Conservation (phyloP, 495 filamentous ascomycete species). For the Pyrenula aspistea region DNA sequence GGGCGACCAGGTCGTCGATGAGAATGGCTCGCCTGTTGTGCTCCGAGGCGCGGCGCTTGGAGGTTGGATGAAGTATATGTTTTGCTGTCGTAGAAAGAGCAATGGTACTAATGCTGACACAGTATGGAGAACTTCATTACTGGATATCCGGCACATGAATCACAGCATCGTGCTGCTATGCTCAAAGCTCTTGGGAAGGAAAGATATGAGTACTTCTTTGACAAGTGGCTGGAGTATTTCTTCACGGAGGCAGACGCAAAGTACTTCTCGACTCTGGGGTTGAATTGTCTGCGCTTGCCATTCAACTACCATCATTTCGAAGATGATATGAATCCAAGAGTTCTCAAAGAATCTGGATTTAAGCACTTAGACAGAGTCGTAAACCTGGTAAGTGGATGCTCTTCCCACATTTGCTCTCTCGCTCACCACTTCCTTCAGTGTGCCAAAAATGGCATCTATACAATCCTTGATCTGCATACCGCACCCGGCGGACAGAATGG, state of each 20-base stretch:
- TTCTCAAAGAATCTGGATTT: slow-evolving; percentile 45
- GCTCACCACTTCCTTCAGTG: no score
- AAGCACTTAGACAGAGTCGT: slow-evolving; percentile 47
- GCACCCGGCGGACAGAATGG: slow-evolving; percentile 53
- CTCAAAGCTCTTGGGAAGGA: slow-evolving; percentile 35
- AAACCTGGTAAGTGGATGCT: slow-evolving; percentile 27
- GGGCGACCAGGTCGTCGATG: slow-evolving; percentile 33
- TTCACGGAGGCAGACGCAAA: slow-evolving; percentile 49
- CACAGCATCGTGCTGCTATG: slow-evolving; percentile 43
- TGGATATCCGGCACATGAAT: slow-evolving; percentile 50
- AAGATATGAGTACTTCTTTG: slow-evolving; percentile 35
- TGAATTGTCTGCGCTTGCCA: slow-evolving; percentile 53
- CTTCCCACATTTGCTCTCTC: no score
- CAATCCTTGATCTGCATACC: slow-evolving; percentile 52
- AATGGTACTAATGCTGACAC: neutral
- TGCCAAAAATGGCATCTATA: slow-evolving; percentile 43
- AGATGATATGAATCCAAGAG: slow-evolving; percentile 49
- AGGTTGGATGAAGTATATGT: slow-evolving; percentile 32
- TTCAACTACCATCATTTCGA: slow-evolving; percentile 57
- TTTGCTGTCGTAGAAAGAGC: slow-evolving; percentile 3
- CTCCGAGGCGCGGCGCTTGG: slow-evolving; percentile 37
- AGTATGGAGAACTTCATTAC: slow-evolving; percentile 63
- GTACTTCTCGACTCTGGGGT: slow-evolving; percentile 42
- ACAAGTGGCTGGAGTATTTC: slow-evolving; percentile 49
- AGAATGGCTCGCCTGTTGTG: slow-evolving; percentile 29